Evolutionary conservation across 78 protist species (phyloP).

Genomic region (Cavenderia fasciculata): DNA sequence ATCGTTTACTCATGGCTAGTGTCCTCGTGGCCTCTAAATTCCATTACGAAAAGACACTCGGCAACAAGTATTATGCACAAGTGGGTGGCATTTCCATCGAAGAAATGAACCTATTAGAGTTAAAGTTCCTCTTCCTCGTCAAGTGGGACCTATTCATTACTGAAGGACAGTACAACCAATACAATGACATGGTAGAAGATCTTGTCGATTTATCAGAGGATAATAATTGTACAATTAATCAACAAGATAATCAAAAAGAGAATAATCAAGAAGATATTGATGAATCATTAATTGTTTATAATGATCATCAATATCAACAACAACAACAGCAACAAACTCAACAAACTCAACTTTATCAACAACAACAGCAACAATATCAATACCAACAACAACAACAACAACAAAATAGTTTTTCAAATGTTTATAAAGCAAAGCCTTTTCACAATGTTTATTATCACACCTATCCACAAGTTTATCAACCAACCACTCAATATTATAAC

Average conservation of each 20-base stretch:
- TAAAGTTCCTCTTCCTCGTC: conserved; percentile 7
- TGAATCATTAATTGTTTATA: background rate
- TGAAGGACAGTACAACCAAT: background rate
- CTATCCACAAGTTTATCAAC: conserved; percentile 19
- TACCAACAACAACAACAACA: background rate
- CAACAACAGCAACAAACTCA: background rate
- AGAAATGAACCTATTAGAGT: conserved; percentile 42
- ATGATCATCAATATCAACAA: background rate
- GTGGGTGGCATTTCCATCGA: conserved; percentile 31
- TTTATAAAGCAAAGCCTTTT: conserved; percentile 3
- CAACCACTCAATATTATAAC: too few species aligned
- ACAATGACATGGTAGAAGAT: background rate
- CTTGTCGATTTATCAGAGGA: background rate
- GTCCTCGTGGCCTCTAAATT: conserved; percentile 24
- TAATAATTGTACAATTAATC: background rate
- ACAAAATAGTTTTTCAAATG: background rate
- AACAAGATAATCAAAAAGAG: background rate
- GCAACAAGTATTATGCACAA: conserved; percentile 55
- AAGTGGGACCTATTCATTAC: conserved; percentile 13
- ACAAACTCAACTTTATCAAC: too few species aligned
- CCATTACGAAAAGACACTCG: conserved; percentile 37
- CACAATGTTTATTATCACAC: conserved; percentile 3
- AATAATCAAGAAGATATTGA: background rate
- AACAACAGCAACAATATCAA: background rate
- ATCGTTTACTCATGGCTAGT: conserved; percentile 31